Evolutionary conservation across 139 green algal genomes (phyloP).

Genomic region (Auxenochlorella protothecoides): DNA sequence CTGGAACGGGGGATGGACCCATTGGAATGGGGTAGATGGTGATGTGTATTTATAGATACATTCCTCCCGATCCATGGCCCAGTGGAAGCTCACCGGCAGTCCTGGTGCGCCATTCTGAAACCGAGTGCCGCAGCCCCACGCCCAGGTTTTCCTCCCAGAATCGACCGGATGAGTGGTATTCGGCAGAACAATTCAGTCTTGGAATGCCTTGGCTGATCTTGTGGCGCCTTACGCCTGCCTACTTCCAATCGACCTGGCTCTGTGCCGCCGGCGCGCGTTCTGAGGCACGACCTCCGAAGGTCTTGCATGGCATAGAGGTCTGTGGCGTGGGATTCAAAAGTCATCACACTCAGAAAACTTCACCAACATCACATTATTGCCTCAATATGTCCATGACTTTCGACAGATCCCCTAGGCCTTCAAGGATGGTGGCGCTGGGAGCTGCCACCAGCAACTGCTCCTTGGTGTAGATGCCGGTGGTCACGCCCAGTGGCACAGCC

Average conservation of each 20-base stretch:
- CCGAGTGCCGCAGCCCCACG: not conserved
- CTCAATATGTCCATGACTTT: slow-evolving; percentile 1
- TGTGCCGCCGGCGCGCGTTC: too few relatives aligned
- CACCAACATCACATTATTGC: not conserved
- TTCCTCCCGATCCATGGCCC: not conserved
- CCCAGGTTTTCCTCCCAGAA: too few relatives aligned
- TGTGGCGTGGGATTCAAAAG: too few relatives aligned
- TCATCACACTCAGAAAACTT: too few relatives aligned
- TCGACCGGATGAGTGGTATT: too few relatives aligned
- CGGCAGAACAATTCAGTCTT: too few relatives aligned
- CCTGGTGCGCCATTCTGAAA: slow-evolving; percentile 15
- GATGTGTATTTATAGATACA: not conserved
- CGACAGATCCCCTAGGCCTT: slow-evolving; percentile 12
- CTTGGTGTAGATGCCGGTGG: slow-evolving; percentile 60
- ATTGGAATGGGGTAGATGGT: too few relatives aligned
- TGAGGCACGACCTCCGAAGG: too few relatives aligned
- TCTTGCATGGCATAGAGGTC: too few relatives aligned
- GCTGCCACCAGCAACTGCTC: slow-evolving; percentile 30
- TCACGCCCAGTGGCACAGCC: slow-evolving; percentile 53
- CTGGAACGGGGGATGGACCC: slow-evolving; percentile 29
- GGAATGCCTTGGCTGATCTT: too few relatives aligned
- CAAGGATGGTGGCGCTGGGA: slow-evolving; percentile 18
- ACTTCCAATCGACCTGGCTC: too few relatives aligned
- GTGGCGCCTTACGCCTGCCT: too few relatives aligned
- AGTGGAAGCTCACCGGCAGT: slow-evolving; percentile 19